Evolutionary conservation across 257 asterid genomes (phyloP), one percentile per base, ranked within the genome.

Genomic region (Oldenlandia corymbosa): DNA sequence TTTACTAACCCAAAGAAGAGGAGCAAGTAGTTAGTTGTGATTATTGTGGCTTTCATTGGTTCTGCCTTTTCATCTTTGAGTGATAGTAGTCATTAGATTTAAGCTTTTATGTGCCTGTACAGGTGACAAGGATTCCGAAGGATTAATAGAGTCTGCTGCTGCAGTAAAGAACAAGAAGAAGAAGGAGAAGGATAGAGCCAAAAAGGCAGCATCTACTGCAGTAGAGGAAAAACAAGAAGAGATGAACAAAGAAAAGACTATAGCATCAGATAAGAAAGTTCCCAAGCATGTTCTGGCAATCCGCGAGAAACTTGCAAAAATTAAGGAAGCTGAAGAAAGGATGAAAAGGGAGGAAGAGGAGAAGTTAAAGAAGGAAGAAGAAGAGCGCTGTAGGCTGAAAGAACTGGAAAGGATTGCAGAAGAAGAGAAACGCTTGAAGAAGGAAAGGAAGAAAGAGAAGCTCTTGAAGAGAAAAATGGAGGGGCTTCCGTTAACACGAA

Each of bases 381-480:
- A 88, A 82, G 99, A 90, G 71, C 80, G 85, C 58, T 77, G 5
- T 37, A 77, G 76, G 41, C 85, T 50, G 73, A 97, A 88, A 82
- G 97, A 88, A 67, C 71, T 71, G 59, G 97, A 88, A 70, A 80
- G 86, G 59, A 58, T 80, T 62, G 88, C 85, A 39, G 97, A 93
- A 81, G 97, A 90, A 83, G 90, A 71, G 64, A 93, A 84, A 67
- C 84, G 94, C 62, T 68, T 81, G 72, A 93, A 88, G 80, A 93
- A 90, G 73, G 99, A 93, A 75, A 85, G 63, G 68, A 96, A 88
- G 66, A 93, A 85, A 79, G 97, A 86, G 77, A 93, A 90, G 73
- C 76, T 84, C 48, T 66, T 72, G 77, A 90, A 84, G 87, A 90
- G 84, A 77, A 93, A 85, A 71, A 88, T 41, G 68, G 96, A 93